Evolutionary conservation across 768 basidiomycete species (phyloP), one percentile per base, ranked within the genome.

Genomic region (Hydnum rufescens): DNA sequence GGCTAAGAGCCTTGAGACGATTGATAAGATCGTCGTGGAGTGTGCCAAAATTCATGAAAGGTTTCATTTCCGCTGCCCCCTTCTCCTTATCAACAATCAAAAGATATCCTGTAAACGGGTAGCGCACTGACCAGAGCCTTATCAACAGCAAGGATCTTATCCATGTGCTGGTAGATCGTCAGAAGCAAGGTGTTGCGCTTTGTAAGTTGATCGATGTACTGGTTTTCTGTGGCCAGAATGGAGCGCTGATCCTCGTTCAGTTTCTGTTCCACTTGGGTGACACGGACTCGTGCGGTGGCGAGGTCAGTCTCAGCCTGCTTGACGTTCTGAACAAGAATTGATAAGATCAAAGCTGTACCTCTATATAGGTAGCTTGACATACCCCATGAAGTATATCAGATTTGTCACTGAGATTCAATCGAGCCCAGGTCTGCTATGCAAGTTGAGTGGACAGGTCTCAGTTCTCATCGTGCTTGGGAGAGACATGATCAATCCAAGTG

Each of bases 1-100:
- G 78, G 52, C 77, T 82, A 54, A 97, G 74, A 0, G 78, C 71
- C 61, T 89, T 88, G 28, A 99, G 71, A 8, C 92, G 76, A 1
- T 78, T 76, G 61, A 95, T 82, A 23, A 99, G 75, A 59, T 89
- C 89, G 65, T 95, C 90, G 59, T 93, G 86, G 71, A 99, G 95
- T 52, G 89, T 80, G 57, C 74, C 69, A 60, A 96, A 95, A 65
- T 93, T 93, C 22, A 88, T 87, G 66, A 87, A 89, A 0, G 88
- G 88, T 60, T 89, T 90, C 0, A 86, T 86, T 63, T 89, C 85
- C 0, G 77, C 26, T 28, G 51, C 47, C n/a, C n/a, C n/a, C n/a
- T n/a, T n/a, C n/a, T n/a, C n/a, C n/a, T n/a, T n/a, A n/a, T n/a
- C n/a, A 22, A 29, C 1, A 51, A 23, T 4, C 18, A 18, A 42